Percentiles rank a stretch among this genome's conserved stretches.
Evolutionary conservation across 148 eudicot genomes (phyloP).

Genomic region (Rheum nobile): DNA sequence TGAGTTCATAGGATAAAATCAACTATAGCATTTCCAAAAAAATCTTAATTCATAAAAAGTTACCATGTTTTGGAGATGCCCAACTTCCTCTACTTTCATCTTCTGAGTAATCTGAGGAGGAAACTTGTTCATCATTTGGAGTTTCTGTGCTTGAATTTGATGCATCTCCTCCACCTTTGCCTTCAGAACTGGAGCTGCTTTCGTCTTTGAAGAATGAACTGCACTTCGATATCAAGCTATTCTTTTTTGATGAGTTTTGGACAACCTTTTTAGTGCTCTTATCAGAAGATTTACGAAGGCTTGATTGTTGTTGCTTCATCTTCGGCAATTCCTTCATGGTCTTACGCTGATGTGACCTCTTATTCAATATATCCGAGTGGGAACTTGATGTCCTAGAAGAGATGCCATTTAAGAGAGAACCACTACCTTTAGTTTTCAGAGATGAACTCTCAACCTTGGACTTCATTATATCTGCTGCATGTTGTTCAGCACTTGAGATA

Average conservation of each 20-base stretch:
- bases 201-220: conserved; percentile 6
- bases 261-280: neutral
- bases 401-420: neutral
- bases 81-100: conserved; percentile 7
- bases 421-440: neutral
- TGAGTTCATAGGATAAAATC: neutral
- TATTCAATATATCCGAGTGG: neutral
- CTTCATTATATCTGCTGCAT: neutral
- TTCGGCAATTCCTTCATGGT: neutral
- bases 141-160: neutral
- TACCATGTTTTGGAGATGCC: neutral
- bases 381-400: neutral
- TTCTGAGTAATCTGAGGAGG: neutral
- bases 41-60: conserved; percentile 5
- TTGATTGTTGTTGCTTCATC: neutral
- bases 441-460: neutral
- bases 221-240: neutral
- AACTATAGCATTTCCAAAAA: neutral
- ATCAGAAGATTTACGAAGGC: neutral
- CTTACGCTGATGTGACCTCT: neutral
- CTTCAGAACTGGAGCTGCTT: conserved; percentile 8
- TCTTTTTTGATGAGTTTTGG: conserved; percentile 1
- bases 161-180: neutral
- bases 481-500: neutral
- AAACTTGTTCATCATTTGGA: neutral